Evolutionary conservation across 2,329 filamentous ascomycete species (phyloP).

Genomic region (Neonectria hederae): DNA sequence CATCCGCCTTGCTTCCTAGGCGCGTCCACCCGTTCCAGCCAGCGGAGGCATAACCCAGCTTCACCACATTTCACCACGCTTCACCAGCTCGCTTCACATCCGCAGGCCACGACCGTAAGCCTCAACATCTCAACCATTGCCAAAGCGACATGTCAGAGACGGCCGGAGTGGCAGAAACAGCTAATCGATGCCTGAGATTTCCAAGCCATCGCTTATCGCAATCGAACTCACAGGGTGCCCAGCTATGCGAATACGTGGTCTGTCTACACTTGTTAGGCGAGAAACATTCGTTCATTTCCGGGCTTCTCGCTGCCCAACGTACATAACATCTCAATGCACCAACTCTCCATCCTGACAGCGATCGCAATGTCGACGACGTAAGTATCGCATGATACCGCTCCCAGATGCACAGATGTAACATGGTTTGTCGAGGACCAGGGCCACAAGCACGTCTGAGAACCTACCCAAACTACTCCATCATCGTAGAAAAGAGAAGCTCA

Average conservation of each 20-base stretch:
- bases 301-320: slow-evolving; percentile 22
- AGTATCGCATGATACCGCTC: slow-evolving; percentile 13
- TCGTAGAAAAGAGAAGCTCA: neutral
- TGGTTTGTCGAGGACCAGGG: neutral
- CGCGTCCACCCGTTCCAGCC: slow-evolving; percentile 8
- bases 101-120: neutral
- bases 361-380: neutral
- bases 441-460: neutral
- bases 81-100: neutral
- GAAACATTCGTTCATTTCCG: neutral
- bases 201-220: neutral
- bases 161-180: slow-evolving; percentile 1
- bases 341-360: neutral
- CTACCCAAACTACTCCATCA: neutral
- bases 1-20: slow-evolving; percentile 4
- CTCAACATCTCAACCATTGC: slow-evolving; percentile 12
- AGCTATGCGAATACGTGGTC: neutral
- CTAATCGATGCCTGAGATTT: slow-evolving; percentile 9
- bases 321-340: slow-evolving; percentile 1
- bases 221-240: neutral
- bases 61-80: slow-evolving; percentile 7
- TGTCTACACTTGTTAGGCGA: neutral
- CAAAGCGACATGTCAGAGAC: slow-evolving; percentile 17
- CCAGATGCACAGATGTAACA: neutral
- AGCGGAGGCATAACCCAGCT: slow-evolving; percentile 2